Base-by-base conservation (phyloP, 805 yeast genomes). In the Wickerhamiella parazyma region DNA sequence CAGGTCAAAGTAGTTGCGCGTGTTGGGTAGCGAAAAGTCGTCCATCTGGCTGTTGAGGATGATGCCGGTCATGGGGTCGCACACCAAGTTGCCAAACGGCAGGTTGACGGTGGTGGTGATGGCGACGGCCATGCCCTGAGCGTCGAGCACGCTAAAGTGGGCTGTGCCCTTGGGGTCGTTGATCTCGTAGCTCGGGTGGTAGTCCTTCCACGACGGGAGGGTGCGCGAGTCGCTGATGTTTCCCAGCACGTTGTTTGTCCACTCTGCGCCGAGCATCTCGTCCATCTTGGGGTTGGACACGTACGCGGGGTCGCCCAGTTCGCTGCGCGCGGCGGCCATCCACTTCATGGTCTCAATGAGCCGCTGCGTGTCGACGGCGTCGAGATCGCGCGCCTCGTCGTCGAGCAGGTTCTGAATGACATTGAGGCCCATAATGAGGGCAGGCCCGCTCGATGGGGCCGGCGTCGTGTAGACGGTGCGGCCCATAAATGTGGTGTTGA, bases 31-130 rank as follows among this genome's bases (percentile, higher is more conserved):
- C 7, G 94, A 80, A 55, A 89, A 89, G 58, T 89, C 97, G 60
- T 89, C 96, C 95, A 89, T 87, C 60, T 89, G 85, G 52, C 84
- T 76, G 63, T 89, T 89, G 55, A 89, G 63, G 8, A 89, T 70
- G 7, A 89, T 65, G 2, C 96, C 97, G 0, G 97, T 87, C 1
- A 47, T 58, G 1, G 79, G 77, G 58, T 89, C 96, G 57, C 79
- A 81, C 5, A 89, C 79, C 52, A 76, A 57, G 10, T 91, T 77
- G 0, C 98, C 98, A 62, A 86, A 89, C 33, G 74, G 58, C 42
- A 86, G 63, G 57, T 89, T 89, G 8, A 89, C 76, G 0, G 97
- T 87, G 1, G 95, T 81, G 1, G 97, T 89, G 68, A 87, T 69
- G 2, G 84, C 68, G 2, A 89, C 91, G 0, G 95, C 85, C 65